Base-by-base conservation (phyloP, 345 rosid genomes). In the Laguncularia racemosa region DNA sequence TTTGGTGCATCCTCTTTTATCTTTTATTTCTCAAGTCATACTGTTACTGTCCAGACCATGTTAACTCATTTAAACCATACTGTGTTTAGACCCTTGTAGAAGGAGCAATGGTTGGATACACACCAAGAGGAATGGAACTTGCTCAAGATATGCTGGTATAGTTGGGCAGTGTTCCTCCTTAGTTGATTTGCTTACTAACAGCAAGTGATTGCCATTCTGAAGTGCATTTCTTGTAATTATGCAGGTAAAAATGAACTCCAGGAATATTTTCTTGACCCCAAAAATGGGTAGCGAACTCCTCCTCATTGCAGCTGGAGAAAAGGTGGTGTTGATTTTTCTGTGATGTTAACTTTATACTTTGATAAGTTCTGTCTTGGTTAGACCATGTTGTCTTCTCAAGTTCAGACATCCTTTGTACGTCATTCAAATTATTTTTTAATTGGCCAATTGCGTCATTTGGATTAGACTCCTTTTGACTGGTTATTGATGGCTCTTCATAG, bases 71-170 rank as follows among this genome's bases (percentile, higher is more conserved):
- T 54, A 59, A 52, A 50, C 43, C 20, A 16, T 53, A 40, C 45
- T 38, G 62, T 72, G 48, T 71, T 67, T 75, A 89, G 99, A 79
- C 95, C 13, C 78, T 89, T 20, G 59, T 75, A 52, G 97, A 85
- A 49, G 99, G 97, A 70, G 97, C 97, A 53, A 93, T 93, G 97
- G 47, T 71, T 43, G 92, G 88, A 13, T 67, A 89, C 71, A 82
- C 97, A 38, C 75, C 88, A 44, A 77, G 67, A 64, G 99, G 99
- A 65, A 93, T 89, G 96, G 76, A 93, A 74, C 69, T 93, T 57
- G 99, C 97, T 67, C 85, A 87, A 71, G 89, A 89, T 17, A 71
- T 76, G 12, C 68, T 93, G 90, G 97, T 87, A 85, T 43, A 63
- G n/a, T 55, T 50, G 20, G 26, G 52, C 12, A 46, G 20, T 63